phyloP scores from a whole-genome alignment of 805 yeast species.

The Nakazawaea holstii region DNA sequence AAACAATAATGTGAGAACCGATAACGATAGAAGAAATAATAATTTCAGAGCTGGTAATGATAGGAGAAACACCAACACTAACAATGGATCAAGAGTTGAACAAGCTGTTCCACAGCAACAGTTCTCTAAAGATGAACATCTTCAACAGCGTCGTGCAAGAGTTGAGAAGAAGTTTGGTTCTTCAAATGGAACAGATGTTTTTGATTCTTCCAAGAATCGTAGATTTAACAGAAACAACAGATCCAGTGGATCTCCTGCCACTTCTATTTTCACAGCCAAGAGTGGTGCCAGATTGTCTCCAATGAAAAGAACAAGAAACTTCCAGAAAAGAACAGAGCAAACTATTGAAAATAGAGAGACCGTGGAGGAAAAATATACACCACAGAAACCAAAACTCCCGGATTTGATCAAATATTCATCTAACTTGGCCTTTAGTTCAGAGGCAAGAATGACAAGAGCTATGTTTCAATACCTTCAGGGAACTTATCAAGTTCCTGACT shows the following conservation, averaged over 20 bases:
- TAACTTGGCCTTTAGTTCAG: constrained; percentile 6
- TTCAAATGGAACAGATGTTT: neutral
- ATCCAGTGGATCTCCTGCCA: neutral
- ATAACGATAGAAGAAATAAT: neutral
- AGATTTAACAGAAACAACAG: neutral
- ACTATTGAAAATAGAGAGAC: neutral
- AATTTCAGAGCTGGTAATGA: neutral
- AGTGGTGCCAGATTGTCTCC: constrained; percentile 1
- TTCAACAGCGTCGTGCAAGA: constrained; percentile 4
- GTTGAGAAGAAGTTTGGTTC: constrained; percentile 1
- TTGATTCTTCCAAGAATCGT: neutral
- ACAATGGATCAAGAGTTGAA: neutral
- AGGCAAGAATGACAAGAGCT: constrained; percentile 9
- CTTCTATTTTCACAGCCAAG: constrained; percentile 1
- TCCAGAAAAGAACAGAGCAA: no score
- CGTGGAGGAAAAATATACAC: neutral
- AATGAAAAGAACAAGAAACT: neutral
- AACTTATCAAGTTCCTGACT: constrained; percentile 9
- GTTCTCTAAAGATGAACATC: constrained; percentile 1
- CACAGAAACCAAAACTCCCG: constrained; percentile 4
- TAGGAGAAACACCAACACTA: neutral
- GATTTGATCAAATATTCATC: constrained; percentile 9
- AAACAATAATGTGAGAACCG: neutral
- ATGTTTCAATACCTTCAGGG: constrained; percentile 1
- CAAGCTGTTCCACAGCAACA: neutral